Evolutionary conservation across 2,329 filamentous ascomycete species (phyloP), one percentile per base, ranked within the genome.

Genomic region (Exserohilum rostratum): DNA sequence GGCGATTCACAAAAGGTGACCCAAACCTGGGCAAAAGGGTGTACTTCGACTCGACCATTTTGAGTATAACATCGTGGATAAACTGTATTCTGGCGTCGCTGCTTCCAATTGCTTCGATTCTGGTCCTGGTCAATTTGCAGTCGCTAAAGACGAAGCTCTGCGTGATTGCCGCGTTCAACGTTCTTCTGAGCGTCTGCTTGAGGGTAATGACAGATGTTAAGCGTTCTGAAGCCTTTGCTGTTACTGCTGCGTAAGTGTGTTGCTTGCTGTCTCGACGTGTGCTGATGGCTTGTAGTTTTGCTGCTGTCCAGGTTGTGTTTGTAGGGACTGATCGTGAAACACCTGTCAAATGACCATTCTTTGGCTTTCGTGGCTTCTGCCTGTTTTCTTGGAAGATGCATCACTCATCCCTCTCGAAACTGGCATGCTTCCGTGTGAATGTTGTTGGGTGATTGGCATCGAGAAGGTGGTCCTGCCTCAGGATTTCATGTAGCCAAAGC

Each of bases 211-310:
- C 66, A 1, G 50, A 65, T 7, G 69, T 67, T 1, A 70, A 58
- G 27, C 55, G 66, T 5, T 46, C 55, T 3, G 65, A 70, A 20
- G 49, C 69, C 1, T 71, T 72, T 46, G 60, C 67, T 9, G 55
- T 70, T 5, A 66, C 63, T 3, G 61, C 67, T 31, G 65, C 64
- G 67, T 71, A 60, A 49, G 67, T 58, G 5, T 11, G 7, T 17
- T 20, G 9, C 6, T 2, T 6, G 17, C 17, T 17, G 1, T 11
- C 3, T 10, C 2, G 5, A 7, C 10, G 6, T 27, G 10, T 11
- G 38, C 45, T 54, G 33, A 45, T 12, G 3, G 7, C 5, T 44
- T 18, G n/a, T 27, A 55, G 40, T 1, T 55, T 55, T 30, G 40
- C 46, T 46, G 52, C 52, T 17, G 46, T 55, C 15, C 46, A 39